phyloP scores from a whole-genome alignment of 805 yeast genomes.

The Sugiyamaella chiloensis region DNA sequence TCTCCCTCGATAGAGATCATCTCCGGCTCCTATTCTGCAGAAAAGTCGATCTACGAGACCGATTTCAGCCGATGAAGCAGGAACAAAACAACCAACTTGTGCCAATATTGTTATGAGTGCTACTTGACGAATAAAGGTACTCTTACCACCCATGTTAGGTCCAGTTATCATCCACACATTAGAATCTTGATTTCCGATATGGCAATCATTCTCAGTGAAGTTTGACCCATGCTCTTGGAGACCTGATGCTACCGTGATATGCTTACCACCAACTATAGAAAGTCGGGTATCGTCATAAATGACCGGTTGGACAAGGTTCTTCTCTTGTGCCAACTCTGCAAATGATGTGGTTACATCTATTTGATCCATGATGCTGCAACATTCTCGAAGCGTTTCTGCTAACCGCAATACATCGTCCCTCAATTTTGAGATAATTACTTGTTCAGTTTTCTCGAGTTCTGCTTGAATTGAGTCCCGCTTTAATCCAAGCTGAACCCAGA shows the following conservation, averaged over 20 bases:
- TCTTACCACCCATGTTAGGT: conserved; percentile 89
- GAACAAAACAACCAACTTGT: conserved; percentile 74
- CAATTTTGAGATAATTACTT: conserved; percentile 47
- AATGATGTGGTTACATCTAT: conserved; percentile 74
- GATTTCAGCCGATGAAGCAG: conserved; percentile 56
- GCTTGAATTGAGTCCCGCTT: conserved; percentile 44
- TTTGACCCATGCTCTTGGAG: conserved; percentile 46
- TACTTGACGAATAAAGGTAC: conserved; percentile 68
- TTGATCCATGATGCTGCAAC: conserved; percentile 54
- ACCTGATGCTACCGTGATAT: conserved; percentile 81
- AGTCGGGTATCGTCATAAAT: conserved; percentile 49
- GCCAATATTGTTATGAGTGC: conserved; percentile 67
- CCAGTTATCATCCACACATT: conserved; percentile 70
- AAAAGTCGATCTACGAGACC: conserved; percentile 77
- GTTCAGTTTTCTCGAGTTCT: conserved; percentile 55
- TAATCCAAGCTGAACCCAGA: conserved; percentile 55
- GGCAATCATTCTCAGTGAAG: conserved; percentile 49
- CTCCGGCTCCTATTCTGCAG: conserved; percentile 76
- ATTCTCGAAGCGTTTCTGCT: conserved; percentile 47
- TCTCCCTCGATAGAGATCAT: conserved; percentile 70
- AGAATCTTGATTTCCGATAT: conserved; percentile 20
- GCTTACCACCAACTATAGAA: conserved; percentile 66
- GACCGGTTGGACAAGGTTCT: conserved; percentile 61
- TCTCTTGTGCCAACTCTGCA: conserved; percentile 67
- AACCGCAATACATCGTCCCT: conserved; percentile 44